These are phyloP conservation scores for Gossypioides kirkii DNA, from an alignment of 345 rosid species.

Conservation along the genomic window DNA sequence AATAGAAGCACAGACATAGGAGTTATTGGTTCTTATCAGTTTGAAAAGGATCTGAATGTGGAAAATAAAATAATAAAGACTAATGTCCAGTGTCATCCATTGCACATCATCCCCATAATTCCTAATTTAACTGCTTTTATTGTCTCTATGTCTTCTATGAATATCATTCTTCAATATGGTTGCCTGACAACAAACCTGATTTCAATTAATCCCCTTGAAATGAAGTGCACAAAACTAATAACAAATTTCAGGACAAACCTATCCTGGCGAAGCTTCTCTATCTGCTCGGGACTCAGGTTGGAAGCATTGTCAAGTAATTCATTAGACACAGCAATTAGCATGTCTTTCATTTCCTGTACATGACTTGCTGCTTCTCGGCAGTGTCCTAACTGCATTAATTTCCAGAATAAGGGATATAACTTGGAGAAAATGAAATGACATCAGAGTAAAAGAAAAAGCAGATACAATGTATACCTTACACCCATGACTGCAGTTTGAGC, in stretches of 20 bases:
- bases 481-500: constrained; percentile 76
- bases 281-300: constrained; percentile 49
- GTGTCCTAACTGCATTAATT: constrained; percentile 66
- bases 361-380: constrained; percentile 74
- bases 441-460: background rate
- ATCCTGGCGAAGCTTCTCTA: constrained; percentile 80
- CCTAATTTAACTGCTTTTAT: constrained; percentile 6
- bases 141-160: constrained; percentile 6
- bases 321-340: constrained; percentile 74
- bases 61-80: constrained; percentile 2
- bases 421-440: constrained; percentile 17
- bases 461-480: constrained; percentile 40
- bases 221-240: constrained; percentile 10
- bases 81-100: background rate
- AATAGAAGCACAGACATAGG: constrained; percentile 23
- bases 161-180: constrained; percentile 10
- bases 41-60: constrained; percentile 1
- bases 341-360: constrained; percentile 83
- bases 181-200: constrained; percentile 8
- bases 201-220: background rate
- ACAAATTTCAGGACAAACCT: constrained; percentile 43
- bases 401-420: constrained; percentile 26
- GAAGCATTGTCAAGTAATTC: constrained; percentile 80
- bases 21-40: constrained; percentile 11
- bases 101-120: background rate